These are phyloP conservation scores for Lachancea meyersii DNA, from an alignment of 805 yeast species.

Conservation along the genomic window DNA sequence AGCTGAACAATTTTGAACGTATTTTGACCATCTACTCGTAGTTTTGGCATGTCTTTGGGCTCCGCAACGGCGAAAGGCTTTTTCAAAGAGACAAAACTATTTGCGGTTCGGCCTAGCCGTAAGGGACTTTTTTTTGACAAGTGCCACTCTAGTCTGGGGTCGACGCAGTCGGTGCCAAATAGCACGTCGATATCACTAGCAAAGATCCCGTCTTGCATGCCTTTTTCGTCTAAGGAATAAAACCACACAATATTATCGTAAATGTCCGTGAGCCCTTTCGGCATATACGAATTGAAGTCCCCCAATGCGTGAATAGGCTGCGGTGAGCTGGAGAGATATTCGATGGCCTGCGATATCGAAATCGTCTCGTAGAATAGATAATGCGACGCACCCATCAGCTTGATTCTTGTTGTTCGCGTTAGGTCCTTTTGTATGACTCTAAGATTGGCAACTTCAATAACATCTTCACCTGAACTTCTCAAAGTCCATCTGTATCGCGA, in stretches of 20 bases:
- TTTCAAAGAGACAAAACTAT: constrained; percentile 10
- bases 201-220: constrained; percentile 15
- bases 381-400: constrained; percentile 22
- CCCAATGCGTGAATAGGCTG: not conserved
- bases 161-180: constrained; percentile 67
- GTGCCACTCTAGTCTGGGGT: constrained; percentile 71
- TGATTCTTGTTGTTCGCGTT: constrained; percentile 14
- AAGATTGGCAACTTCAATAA: not conserved
- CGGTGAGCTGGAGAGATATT: not conserved
- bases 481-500: too few species aligned
- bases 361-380: constrained; percentile 19
- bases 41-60: constrained; percentile 17
- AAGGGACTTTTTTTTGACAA: constrained; percentile 14
- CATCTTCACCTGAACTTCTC: not conserved
- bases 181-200: constrained; percentile 60
- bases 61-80: constrained; percentile 10
- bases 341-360: not conserved
- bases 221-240: not conserved
- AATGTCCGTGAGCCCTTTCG: not conserved
- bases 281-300: not conserved
- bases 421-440: constrained; percentile 19
- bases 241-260: not conserved
- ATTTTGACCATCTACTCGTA: constrained; percentile 39
- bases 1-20: constrained; percentile 77
- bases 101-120: constrained; percentile 4